Evolutionary conservation across 169 alveolate species (phyloP).

Genomic region (Eimeria tenella): DNA sequence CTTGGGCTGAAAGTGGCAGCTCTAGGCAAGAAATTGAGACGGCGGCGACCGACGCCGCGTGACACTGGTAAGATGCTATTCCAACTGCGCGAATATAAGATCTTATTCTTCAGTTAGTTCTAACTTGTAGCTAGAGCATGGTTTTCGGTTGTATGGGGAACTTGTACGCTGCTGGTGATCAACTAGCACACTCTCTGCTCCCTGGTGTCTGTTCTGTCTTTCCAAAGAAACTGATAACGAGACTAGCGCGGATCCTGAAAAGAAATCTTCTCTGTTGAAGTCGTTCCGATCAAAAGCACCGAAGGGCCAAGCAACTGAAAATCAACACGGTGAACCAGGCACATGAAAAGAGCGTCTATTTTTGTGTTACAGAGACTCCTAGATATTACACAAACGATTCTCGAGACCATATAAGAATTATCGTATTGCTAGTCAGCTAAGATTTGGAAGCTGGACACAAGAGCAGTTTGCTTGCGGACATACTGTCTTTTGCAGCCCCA

Average conservation of each 20-base stretch:
- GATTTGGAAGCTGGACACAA: neutral
- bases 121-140: too few species aligned
- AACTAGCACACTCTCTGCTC: too few species aligned
- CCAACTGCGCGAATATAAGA: too few species aligned
- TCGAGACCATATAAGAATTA: neutral
- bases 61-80: too few species aligned
- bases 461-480: neutral
- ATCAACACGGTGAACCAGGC: neutral
- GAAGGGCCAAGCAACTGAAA: neutral
- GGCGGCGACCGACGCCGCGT: too few species aligned
- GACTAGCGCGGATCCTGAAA: neutral
- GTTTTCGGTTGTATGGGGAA: too few species aligned
- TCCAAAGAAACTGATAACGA: too few species aligned
- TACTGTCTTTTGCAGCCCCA: neutral
- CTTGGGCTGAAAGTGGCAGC: neutral
- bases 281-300: neutral
- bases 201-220: too few species aligned
- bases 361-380: neutral
- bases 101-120: too few species aligned
- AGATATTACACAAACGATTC: neutral
- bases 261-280: slow-evolving; percentile 4
- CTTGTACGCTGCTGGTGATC: too few species aligned
- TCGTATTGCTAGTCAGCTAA: neutral
- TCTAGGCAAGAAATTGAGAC: too few species aligned
- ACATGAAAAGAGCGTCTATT: too few species aligned